Evolutionary conservation across 192 early-diverging fungal species (phyloP).

Genomic region (Coemansia sp.): DNA sequence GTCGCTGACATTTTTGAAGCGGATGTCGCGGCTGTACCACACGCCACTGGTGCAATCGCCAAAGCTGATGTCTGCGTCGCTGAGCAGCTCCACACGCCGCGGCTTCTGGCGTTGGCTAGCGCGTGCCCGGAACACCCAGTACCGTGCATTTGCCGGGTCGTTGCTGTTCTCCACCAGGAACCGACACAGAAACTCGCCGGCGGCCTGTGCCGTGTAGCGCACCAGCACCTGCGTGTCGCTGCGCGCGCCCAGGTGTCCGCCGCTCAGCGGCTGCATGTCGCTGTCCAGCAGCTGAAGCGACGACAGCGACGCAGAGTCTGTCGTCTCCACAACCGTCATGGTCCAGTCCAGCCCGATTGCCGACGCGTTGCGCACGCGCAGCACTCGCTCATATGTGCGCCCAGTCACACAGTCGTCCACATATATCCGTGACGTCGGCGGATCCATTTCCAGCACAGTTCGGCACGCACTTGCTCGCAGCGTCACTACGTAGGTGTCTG

Average conservation of each 20-base stretch:
- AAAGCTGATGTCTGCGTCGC: conserved; percentile 75
- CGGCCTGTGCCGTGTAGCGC: conserved; percentile 78
- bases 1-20: conserved; percentile 78
- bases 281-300: conserved; percentile 18
- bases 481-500: conserved; percentile 61
- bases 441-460: conserved; percentile 89
- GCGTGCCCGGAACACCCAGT: conserved; percentile 76
- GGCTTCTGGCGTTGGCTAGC: conserved; percentile 64
- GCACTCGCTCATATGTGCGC: conserved; percentile 83
- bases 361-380: conserved; percentile 83
- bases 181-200: conserved; percentile 89
- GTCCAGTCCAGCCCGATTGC: conserved; percentile 91
- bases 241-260: conserved; percentile 62
- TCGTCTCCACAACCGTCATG: conserved; percentile 35
- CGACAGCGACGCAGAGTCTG: conserved; percentile 19
- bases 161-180: conserved; percentile 88
- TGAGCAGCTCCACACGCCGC: conserved; percentile 62
- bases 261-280: conserved; percentile 8
- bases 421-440: conserved; percentile 84
- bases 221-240: conserved; percentile 68
- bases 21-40: conserved; percentile 75
- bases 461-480: conserved; percentile 82
- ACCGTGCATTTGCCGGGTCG: conserved; percentile 75
- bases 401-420: conserved; percentile 94
- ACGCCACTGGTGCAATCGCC: conserved; percentile 88